phyloP scores from a whole-genome alignment of 1,284 basidiomycete species.

The Trametes hirsuta region DNA sequence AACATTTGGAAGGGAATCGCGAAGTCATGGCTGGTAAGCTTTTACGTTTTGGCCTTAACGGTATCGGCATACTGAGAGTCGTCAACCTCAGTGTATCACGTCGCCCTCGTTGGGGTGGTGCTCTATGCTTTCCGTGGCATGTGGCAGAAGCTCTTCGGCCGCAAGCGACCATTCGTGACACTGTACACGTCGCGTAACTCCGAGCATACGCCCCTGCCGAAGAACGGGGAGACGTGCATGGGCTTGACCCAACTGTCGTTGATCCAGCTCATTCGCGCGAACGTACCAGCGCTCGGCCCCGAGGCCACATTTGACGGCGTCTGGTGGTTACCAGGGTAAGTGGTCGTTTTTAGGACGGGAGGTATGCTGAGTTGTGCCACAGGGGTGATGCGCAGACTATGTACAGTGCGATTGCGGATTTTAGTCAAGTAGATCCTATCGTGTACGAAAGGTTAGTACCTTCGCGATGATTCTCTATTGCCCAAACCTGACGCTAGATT shows the following conservation, averaged over 20 bases:
- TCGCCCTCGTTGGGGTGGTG: neutral
- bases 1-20: too few species aligned
- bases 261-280: conserved; percentile 21
- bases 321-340: conserved; percentile 35
- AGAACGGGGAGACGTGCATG: neutral
- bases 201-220: conserved; percentile 1
- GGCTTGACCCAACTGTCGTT: conserved; percentile 7
- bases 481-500: neutral
- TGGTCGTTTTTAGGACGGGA: neutral
- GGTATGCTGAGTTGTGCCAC: neutral
- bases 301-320: conserved; percentile 23
- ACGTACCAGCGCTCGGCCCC: conserved; percentile 25
- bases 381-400: conserved; percentile 33
- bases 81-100: neutral
- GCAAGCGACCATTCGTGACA: conserved; percentile 7
- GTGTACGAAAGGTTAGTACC: conserved; percentile 29
- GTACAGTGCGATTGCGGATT: conserved; percentile 31
- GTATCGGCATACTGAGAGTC: neutral
- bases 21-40: too few species aligned
- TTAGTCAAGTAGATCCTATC: conserved; percentile 28
- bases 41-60: too few species aligned
- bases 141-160: neutral
- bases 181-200: conserved; percentile 9
- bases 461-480: too few species aligned
- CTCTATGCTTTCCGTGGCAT: neutral